Evolutionary conservation across 306 rosid genomes (phyloP), one percentile per base, ranked within the genome.

Genomic region (Quercus gilva): DNA sequence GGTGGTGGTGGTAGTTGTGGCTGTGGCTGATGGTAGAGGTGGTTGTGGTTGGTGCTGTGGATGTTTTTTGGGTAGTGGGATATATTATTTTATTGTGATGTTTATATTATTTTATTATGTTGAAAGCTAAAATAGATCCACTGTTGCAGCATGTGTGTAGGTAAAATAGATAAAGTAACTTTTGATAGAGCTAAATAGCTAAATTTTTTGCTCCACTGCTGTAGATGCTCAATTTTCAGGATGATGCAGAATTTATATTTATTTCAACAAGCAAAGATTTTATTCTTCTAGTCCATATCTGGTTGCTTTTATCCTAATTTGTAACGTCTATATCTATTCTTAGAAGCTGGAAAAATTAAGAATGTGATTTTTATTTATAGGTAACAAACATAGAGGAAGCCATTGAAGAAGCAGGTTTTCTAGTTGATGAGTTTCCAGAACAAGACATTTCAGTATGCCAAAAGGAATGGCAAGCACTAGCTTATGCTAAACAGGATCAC

Each of bases 401-500:
- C 17, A 83, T 92, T 73, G 92, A 94, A 85, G 91, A 82, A 63
- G 82, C 91, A 58, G 92, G 93, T 56, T 88, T 94, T 84, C 72
- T 78, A 57, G 92, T 87, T 74, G 79, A 82, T 19, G 94, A 87
- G 19, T 81, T 89, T 74, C 82, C 78, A 18, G 93, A 87, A 58
- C 91, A 83, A 84, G 92, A 83, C 1, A 81, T 91, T 80, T 85
- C 88, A 13, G 87, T 85, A 56, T 92, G 97, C 78, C 89, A 88
- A 58, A 86, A 78, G 94, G 94, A 84, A 92, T 94, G 94, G 81
- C 89, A 33, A 91, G 93, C 85, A 90, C 94, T 21, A 91, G 91
- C 73, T 91, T 35, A 35, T 35, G 41, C 41, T 35, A 35, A 35
- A 5, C 41, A 35, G 41, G 41, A 35, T 35, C 41, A 6, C 41